Evolutionary conservation across 345 rosid species (phyloP).

Genomic region (Eucalyptus regnans): DNA sequence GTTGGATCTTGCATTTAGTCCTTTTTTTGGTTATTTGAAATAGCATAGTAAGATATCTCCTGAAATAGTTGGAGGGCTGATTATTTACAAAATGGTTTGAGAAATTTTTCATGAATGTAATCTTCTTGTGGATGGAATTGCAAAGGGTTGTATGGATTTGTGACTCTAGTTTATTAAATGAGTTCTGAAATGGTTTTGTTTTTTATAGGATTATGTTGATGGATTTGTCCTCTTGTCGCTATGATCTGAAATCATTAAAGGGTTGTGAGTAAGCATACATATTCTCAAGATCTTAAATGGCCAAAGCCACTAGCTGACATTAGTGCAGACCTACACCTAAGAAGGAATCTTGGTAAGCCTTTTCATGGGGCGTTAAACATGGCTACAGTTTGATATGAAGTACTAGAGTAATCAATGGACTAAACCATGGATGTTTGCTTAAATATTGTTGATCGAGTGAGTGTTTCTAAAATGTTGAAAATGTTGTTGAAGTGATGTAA

Average conservation of each 20-base stretch:
- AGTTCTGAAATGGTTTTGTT: too few species aligned
- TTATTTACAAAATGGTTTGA: too few species aligned
- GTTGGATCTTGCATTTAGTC: fast-evolving
- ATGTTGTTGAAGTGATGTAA: background rate
- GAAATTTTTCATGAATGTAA: too few species aligned
- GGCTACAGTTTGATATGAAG: background rate
- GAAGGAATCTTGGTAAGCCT: background rate
- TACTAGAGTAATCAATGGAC: background rate
- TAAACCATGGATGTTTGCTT: background rate
- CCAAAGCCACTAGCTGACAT: background rate
- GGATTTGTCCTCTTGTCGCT: background rate
- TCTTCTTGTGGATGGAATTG: too few species aligned
- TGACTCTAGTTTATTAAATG: fast-evolving
- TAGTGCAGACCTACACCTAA: background rate
- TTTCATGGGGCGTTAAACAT: background rate
- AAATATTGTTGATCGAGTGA: background rate
- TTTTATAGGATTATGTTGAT: background rate
- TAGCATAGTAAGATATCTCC: too few species aligned
- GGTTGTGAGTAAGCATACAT: background rate
- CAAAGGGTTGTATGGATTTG: too few species aligned
- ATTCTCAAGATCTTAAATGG: background rate
- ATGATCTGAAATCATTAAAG: background rate
- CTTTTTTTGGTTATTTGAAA: too few species aligned
- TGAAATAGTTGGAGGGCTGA: fast-evolving
- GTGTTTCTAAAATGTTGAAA: background rate